These are phyloP conservation scores for Myxozyma melibiosi DNA, from an alignment of 805 yeast species.

Conservation along the genomic window DNA sequence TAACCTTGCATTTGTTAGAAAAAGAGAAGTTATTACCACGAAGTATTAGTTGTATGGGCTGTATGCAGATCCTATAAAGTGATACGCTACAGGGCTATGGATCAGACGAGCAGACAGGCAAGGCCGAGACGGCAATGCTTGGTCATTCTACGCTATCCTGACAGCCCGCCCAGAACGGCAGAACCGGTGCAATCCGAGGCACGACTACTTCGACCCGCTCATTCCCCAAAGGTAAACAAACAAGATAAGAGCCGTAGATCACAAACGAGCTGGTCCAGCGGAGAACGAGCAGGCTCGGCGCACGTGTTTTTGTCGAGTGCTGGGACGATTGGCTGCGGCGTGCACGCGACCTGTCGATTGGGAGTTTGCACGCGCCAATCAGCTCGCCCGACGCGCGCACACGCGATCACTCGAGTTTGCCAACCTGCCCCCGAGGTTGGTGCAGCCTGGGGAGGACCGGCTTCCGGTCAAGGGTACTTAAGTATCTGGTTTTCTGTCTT, in stretches of 20 bases:
- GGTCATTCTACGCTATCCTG: not conserved
- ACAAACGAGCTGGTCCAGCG: not conserved
- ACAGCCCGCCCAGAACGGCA: not conserved
- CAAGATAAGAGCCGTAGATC: not conserved
- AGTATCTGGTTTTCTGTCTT: too few species aligned
- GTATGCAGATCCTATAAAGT: too few species aligned
- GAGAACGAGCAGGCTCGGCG: not conserved
- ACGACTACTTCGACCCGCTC: not conserved
- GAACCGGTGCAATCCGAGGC: not conserved
- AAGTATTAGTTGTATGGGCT: too few species aligned
- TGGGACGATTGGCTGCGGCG: conserved; percentile 16
- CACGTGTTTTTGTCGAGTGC: conserved; percentile 10
- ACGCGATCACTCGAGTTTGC: conserved; percentile 20
- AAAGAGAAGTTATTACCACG: too few species aligned
- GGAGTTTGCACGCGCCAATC: conserved; percentile 16
- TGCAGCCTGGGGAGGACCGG: too few species aligned
- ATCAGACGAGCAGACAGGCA: not conserved
- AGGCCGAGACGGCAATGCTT: not conserved
- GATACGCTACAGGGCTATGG: too few species aligned
- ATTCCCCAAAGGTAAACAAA: not conserved
- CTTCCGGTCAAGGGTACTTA: too few species aligned
- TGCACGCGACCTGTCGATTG: conserved; percentile 26
- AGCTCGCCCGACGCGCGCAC: conserved; percentile 16
- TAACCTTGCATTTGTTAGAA: too few species aligned
- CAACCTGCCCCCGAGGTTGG: not conserved